Evolutionary conservation across 805 yeast species (phyloP).

Genomic region (Kazachstania kunashirensis): DNA sequence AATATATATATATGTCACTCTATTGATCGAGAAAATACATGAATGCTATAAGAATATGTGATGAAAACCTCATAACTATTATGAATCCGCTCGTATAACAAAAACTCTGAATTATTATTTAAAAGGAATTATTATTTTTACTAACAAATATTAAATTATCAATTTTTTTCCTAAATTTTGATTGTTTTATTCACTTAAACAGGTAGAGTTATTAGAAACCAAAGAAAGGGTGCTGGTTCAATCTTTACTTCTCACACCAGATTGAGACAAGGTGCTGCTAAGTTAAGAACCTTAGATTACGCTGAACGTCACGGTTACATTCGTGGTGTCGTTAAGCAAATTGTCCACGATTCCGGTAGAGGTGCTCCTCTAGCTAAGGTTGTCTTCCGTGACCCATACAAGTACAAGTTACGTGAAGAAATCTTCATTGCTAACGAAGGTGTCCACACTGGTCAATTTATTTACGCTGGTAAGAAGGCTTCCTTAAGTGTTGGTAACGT

Average conservation of each 20-base stretch:
- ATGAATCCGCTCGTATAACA: no score
- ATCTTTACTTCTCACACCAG: constrained; percentile 99
- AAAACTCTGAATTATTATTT: no score
- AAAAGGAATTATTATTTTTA: background rate
- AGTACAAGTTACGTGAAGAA: constrained; percentile 94
- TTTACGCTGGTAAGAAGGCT: constrained; percentile 98
- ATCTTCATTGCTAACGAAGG: constrained; percentile 99
- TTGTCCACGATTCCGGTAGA: constrained; percentile 99
- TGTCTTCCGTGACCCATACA: constrained; percentile 98
- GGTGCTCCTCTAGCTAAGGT: constrained; percentile 99
- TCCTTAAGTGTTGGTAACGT: constrained; percentile 94
- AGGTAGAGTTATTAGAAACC: constrained; percentile 99
- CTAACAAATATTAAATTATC: background rate
- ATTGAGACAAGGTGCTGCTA: constrained; percentile 99
- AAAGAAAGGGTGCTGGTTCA: constrained; percentile 99
- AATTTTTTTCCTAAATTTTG: background rate
- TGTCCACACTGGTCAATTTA: constrained; percentile 97
- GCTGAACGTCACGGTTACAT: constrained; percentile 99
- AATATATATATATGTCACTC: no score
- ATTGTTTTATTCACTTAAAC: constrained; percentile 10
- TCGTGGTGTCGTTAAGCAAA: constrained; percentile 98
- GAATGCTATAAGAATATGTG: no score
- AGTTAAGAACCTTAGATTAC: constrained; percentile 96
- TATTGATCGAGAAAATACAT: no score
- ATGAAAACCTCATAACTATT: no score